Evolutionary conservation across 2,329 filamentous ascomycete species (phyloP).

Genomic region (Metarhizium guizhouense): DNA sequence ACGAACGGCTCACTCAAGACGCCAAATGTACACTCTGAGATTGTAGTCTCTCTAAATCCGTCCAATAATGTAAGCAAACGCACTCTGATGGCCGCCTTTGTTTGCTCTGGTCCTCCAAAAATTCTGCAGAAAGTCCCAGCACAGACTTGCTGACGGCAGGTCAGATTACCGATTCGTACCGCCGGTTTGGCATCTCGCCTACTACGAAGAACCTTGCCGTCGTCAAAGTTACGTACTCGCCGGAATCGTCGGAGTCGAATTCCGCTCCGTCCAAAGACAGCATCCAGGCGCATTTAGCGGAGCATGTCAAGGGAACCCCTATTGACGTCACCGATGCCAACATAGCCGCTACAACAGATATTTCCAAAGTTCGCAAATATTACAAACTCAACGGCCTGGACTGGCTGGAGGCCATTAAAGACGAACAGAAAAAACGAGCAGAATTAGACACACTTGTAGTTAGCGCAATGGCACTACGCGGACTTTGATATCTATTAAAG

Average conservation of each 20-base stretch:
- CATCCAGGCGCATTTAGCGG: constrained; percentile 49
- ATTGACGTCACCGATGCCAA: constrained; percentile 53
- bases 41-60: constrained; percentile 69
- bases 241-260: constrained; percentile 28
- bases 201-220: constrained; percentile 65
- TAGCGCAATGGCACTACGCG: constrained; percentile 60
- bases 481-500: constrained; percentile 14
- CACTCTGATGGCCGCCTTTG: neutral
- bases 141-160: neutral
- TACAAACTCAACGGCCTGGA: constrained; percentile 70
- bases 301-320: constrained; percentile 52
- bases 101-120: neutral
- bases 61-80: constrained; percentile 62
- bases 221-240: constrained; percentile 62
- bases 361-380: constrained; percentile 66
- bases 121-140: neutral
- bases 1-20: constrained; percentile 58
- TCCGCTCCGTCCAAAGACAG: constrained; percentile 34
- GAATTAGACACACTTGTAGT: constrained; percentile 63
- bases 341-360: constrained; percentile 52
- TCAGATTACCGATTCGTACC: constrained; percentile 86
- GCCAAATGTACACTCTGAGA: constrained; percentile 81
- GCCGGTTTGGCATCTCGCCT: constrained; percentile 72
- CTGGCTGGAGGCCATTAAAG: constrained; percentile 36
- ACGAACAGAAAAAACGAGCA: constrained; percentile 32